Conservation (phyloP, 1,284 basidiomycete genomes). For the Cutaneotrichosporon sp. region DNA sequence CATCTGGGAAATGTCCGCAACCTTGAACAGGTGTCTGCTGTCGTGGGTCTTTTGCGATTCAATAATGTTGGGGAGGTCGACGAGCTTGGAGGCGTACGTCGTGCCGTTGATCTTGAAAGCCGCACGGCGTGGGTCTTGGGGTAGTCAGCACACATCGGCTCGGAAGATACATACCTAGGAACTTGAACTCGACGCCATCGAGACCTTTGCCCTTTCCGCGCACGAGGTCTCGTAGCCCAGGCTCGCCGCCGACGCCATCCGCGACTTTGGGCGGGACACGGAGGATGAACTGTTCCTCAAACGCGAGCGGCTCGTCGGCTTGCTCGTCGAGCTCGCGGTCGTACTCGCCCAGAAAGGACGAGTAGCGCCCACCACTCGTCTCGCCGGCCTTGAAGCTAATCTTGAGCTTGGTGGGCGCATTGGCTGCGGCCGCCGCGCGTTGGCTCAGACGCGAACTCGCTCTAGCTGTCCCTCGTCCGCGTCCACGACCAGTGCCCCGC, state of each 20-base stretch:
- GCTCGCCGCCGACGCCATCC: conserved; percentile 42
- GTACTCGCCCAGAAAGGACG: conserved; percentile 77
- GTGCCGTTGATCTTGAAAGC: conserved; percentile 80
- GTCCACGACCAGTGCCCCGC: conserved; percentile 12
- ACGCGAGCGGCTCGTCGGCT: conserved; percentile 76
- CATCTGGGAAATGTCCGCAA: conserved; percentile 96
- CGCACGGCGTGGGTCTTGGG: conserved; percentile 84
- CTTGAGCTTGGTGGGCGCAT: conserved; percentile 26
- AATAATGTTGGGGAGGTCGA: conserved; percentile 89
- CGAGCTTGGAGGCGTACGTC: conserved; percentile 84
- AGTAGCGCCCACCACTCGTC: conserved; percentile 35
- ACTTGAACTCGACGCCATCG: conserved; percentile 94
- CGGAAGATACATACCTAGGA: conserved; percentile 67
- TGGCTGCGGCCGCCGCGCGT: conserved; percentile 9
- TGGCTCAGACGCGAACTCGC: conserved; percentile 16
- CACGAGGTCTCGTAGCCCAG: conserved; percentile 73
- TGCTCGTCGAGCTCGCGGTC: conserved; percentile 94
- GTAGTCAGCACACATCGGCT: not conserved
- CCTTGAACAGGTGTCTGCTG: conserved; percentile 95
- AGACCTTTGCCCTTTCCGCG: conserved; percentile 66
- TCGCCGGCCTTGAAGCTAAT: conserved; percentile 36
- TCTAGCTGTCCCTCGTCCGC: conserved; percentile 6
- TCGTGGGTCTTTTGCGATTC: conserved; percentile 97
- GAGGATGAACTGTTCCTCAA: conserved; percentile 97
- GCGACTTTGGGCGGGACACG: conserved; percentile 68